A percentile compares a stretch with the other conserved stretches of the same genome.
Evolutionary conservation across 257 asterid genomes (phyloP).

Genomic region (Primulina huaijiensis): DNA sequence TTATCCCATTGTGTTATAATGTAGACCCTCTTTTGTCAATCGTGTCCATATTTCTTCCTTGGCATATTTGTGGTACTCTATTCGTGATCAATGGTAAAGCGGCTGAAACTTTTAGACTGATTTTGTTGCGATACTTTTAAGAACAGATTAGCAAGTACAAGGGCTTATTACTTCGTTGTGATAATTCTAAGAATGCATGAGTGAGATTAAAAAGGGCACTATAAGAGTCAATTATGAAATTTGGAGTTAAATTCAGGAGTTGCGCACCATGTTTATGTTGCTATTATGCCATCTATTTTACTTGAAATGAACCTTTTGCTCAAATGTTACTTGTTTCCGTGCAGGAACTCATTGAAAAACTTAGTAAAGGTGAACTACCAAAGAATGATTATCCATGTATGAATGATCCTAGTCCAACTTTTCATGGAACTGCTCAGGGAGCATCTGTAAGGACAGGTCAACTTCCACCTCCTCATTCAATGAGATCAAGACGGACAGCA

Average conservation of each 20-base stretch:
- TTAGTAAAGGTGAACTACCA: slow-evolving; percentile 81
- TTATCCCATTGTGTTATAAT: background rate
- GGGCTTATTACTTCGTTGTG: background rate
- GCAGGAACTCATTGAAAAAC: slow-evolving; percentile 87
- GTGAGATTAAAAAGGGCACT: background rate
- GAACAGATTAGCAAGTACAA: background rate
- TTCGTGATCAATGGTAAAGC: background rate
- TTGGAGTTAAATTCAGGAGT: slow-evolving; percentile 7
- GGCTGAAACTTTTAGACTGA: background rate
- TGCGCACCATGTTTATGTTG: background rate
- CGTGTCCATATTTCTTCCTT: too few species aligned
- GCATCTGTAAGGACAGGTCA: slow-evolving; percentile 54
- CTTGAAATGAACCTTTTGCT: background rate
- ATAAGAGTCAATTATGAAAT: slow-evolving; percentile 13
- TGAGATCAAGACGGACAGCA: slow-evolving; percentile 89
- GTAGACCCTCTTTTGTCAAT: too few species aligned
- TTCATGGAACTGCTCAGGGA: slow-evolving; percentile 58
- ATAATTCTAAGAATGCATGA: background rate
- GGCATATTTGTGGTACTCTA: too few species aligned
- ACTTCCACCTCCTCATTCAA: slow-evolving; percentile 75
- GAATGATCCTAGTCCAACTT: slow-evolving; percentile 94
- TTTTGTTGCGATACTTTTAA: background rate
- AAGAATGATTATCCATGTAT: slow-evolving; percentile 86
- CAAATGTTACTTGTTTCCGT: slow-evolving; percentile 24
- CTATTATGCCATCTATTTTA: background rate